These are phyloP conservation scores for Ascoidea rubescens DNA, from an alignment of 805 yeast species.

Conservation along the genomic window DNA sequence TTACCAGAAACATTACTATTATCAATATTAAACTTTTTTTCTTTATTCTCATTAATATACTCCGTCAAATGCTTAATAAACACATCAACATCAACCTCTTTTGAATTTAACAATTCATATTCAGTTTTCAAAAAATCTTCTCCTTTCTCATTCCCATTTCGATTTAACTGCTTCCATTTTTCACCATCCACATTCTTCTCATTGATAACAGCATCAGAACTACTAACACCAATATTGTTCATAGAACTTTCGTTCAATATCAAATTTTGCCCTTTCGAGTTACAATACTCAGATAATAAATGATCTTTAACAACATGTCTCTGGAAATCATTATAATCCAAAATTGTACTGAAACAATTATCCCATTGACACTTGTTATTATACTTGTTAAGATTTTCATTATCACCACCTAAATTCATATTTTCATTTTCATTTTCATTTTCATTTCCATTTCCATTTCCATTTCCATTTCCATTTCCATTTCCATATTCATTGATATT, in stretches of 20 bases:
- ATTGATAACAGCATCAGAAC: conserved; percentile 1
- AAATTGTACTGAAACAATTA: conserved; percentile 33
- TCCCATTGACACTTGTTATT: conserved; percentile 50
- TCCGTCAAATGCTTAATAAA: not conserved
- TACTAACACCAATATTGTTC: conserved; percentile 1
- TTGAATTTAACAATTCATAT: not conserved
- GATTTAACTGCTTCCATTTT: conserved; percentile 6
- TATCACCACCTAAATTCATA: too few species aligned
- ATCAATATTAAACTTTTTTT: too few species aligned
- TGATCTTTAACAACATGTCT: conserved; percentile 40
- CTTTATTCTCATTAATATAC: not conserved
- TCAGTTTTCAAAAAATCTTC: not conserved
- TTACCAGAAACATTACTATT: too few species aligned
- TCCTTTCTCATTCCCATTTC: too few species aligned
- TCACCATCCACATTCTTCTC: conserved; percentile 4
- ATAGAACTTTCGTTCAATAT: not conserved
- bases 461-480: too few species aligned
- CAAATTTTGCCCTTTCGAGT: not conserved
- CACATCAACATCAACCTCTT: not conserved
- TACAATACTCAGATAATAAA: conserved; percentile 17
- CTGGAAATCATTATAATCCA: conserved; percentile 26
- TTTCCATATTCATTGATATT: too few species aligned
- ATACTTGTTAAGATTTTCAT: too few species aligned
- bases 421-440: too few species aligned
- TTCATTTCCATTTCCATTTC: too few species aligned